Evolutionary conservation across 129 eudicot genomes (phyloP), one percentile per base, ranked within the genome.

Genomic region (Artemisia tridentata): DNA sequence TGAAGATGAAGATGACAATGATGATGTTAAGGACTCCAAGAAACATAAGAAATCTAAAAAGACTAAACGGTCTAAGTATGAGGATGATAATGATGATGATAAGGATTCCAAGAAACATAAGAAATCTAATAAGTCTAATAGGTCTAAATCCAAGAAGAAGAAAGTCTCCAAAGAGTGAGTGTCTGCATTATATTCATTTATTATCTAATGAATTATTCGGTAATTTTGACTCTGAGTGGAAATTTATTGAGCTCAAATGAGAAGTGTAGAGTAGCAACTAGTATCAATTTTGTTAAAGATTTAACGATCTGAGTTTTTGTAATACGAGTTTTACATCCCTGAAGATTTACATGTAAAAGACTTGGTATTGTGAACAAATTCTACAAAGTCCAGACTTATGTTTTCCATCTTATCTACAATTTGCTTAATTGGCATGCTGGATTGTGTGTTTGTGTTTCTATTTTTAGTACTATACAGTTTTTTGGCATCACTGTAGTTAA

Each of bases 101-200:
- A 74, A 75, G 59, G 73, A 5, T 7, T n/a, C 11, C 3, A 75
- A 75, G 73, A 66, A 66, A 66, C 67, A 66, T 0, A 75, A 75
- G 67, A 79, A 81, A 48, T 73, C 83, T 18, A 68, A 63, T 5
- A 57, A 29, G 74, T 82, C 71, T 76, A 81, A 80, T 29, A 61
- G 62, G 46, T 56, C 54, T 17, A 86, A 84, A 79, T 58, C 85
- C 1, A 85, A 80, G 74, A 84, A 83, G 84, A 88, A 80, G 85
- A 72, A 73, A 46, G 63, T 41, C 7, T 67, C 79, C 25, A 75
- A 47, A 47, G 68, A 68, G 53, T 77, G 61, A 52, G 74, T 20
- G 63, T 29, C 16, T 11, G 31, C 50, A 13, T 53, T 14, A 18
- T 5, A 12, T 56, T 11, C 51, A 49, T 50, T 34, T 29, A 59